Evolutionary conservation across 257 asterid species (phyloP).

Genomic region (Forsythia viridissima): DNA sequence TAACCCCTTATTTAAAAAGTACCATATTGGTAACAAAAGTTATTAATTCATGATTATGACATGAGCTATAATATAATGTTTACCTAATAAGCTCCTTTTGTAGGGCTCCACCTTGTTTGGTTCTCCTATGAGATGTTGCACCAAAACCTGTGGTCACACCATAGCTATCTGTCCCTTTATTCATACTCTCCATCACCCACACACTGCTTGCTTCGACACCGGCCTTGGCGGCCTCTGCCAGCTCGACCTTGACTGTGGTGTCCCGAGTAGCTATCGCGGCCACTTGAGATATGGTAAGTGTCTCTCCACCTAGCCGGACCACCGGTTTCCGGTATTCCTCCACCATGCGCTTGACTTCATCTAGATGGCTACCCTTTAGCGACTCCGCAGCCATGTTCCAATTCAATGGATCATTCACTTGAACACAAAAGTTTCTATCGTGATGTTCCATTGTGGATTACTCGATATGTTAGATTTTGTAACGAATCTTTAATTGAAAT

Average conservation of each 20-base stretch:
- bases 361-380: constrained; percentile 28
- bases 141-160: constrained; percentile 35
- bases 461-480: background rate
- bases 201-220: constrained; percentile 29
- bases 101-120: constrained; percentile 30
- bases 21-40: background rate
- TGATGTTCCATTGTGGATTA: constrained; percentile 8
- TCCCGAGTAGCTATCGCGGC: constrained; percentile 25
- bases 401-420: constrained; percentile 26
- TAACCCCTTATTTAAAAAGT: too few relatives aligned
- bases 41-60: too few relatives aligned
- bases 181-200: constrained; percentile 28
- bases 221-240: constrained; percentile 26
- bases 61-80: background rate
- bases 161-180: constrained; percentile 24
- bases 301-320: constrained; percentile 28
- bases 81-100: constrained; percentile 24
- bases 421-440: background rate
- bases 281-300: constrained; percentile 27
- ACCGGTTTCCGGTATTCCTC: constrained; percentile 24
- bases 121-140: constrained; percentile 32
- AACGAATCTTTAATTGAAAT: too few relatives aligned
- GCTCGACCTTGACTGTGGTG: constrained; percentile 20
- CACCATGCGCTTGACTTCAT: constrained; percentile 31
- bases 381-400: constrained; percentile 31